These are phyloP conservation scores for Ophiostoma sp. DNA, from an alignment of 2,329 filamentous ascomycete genomes.

Conservation along the genomic window DNA sequence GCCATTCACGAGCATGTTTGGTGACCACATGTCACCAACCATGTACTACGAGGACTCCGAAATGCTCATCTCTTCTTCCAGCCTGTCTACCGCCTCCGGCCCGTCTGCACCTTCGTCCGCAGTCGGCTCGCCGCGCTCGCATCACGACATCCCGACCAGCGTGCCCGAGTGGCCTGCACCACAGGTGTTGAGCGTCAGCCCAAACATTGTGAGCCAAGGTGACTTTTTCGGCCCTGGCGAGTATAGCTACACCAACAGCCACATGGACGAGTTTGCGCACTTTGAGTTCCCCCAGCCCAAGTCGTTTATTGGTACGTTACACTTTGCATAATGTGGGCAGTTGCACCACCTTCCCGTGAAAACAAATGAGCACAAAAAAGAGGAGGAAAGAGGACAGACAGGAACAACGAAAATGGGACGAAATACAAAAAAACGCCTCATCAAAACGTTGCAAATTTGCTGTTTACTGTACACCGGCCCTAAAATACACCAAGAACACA, in stretches of 20 bases:
- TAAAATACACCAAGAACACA: neutral
- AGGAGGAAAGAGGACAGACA: neutral
- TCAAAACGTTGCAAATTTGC: neutral
- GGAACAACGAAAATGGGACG: neutral
- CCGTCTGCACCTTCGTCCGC: constrained; percentile 67
- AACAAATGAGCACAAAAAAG: neutral
- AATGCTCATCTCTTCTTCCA: constrained; percentile 54
- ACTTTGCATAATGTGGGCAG: constrained; percentile 34
- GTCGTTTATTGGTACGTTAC: constrained; percentile 54
- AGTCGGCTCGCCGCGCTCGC: constrained; percentile 66
- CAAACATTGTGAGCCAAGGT: constrained; percentile 61
- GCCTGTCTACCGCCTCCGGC: constrained; percentile 61
- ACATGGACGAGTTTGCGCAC: constrained; percentile 52
- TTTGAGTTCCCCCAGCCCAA: constrained; percentile 53
- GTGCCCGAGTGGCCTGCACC: constrained; percentile 60
- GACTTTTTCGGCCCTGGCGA: constrained; percentile 56
- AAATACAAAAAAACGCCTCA: neutral
- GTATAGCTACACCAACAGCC: constrained; percentile 53
- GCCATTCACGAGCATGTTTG: constrained; percentile 46
- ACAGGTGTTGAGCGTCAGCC: constrained; percentile 59
- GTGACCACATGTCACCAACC: constrained; percentile 48
- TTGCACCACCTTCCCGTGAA: neutral
- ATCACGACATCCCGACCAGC: constrained; percentile 57
- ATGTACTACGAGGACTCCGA: constrained; percentile 54
- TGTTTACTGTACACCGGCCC: neutral